Evolutionary conservation across 371 early-diverging fungal genomes (phyloP), one percentile per base, ranked within the genome.

Genomic region (Rhizomucor pusillus): DNA sequence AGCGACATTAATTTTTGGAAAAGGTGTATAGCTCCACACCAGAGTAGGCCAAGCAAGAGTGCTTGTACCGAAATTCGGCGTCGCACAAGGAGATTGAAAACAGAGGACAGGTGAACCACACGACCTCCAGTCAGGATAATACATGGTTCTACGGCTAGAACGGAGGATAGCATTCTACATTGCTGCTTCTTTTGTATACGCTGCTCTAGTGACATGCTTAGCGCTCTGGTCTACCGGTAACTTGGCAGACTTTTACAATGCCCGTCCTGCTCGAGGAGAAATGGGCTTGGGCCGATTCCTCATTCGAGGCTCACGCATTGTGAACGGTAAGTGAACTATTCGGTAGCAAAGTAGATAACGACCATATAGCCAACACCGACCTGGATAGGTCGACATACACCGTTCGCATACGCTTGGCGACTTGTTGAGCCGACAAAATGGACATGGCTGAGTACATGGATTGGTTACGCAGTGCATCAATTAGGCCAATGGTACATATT

Each of bases 401-500:
- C 73, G 10, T 75, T 75, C 62, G 71, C 71, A 18, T 75, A 75
- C 46, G 62, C 75, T 1, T 75, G 75, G 75, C 52, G 75, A 24
- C 23, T 47, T 6, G 50, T 63, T 0, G 19, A 63, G 3, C 59
- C 75, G 7, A 64, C 53, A 14, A 12, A 14, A 9, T 29, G 54
- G 7, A 69, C 66, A 34, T 55, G 60, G 29, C 13, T 20, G 14
- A 52, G 56, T 1, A 66, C 69, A 12, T 75, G 75, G 75, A 20
- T 55, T 14, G 61, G 57, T 29, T 75, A 75, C 40, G 7, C 33
- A 1, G 23, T 69, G 5, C 75, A 75, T 44, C 75, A 71, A 36
- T 16, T 67, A 7, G 72, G 69, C 0, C 75, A 75, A 49, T 75
- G 67, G 65, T 39, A 47, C 12, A 69, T 75, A 22, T 37, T 75